A percentile compares a stretch with the other conserved stretches of the same genome.
phyloP scores from a whole-genome alignment of 768 basidiomycete genomes.

The Fistulinella prunicolor region DNA sequence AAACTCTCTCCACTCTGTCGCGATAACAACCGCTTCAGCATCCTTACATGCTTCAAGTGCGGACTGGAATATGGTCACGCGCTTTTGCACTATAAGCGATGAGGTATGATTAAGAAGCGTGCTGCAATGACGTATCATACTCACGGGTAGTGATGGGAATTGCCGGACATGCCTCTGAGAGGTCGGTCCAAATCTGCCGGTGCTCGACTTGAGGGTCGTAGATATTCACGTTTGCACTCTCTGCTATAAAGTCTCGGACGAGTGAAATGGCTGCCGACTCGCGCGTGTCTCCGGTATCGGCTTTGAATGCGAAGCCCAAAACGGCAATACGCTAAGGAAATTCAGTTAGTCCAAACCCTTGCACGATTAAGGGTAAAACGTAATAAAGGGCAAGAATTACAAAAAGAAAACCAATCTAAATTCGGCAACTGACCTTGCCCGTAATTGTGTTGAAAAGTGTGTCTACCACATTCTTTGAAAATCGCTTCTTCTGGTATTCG shows the following conservation, averaged over 20 bases:
- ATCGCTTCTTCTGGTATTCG: conserved; percentile 95
- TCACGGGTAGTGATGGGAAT: conserved; percentile 63
- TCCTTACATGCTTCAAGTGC: conserved; percentile 86
- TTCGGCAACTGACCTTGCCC: conserved; percentile 64
- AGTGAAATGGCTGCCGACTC: conserved; percentile 95
- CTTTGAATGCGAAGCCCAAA: conserved; percentile 98
- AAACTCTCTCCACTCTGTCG: conserved; percentile 99
- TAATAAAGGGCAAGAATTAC: background rate
- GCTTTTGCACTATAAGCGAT: conserved; percentile 68
- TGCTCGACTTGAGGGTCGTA: conserved; percentile 91
- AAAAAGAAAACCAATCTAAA: background rate
- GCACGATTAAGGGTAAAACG: background rate
- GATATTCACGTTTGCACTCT: conserved; percentile 81
- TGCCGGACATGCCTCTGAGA: conserved; percentile 64
- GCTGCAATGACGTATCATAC: background rate
- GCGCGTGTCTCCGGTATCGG: conserved; percentile 98
- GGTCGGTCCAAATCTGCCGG: conserved; percentile 84
- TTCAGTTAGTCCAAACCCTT: no score
- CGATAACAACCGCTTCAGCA: conserved; percentile 92
- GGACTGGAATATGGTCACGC: conserved; percentile 72
- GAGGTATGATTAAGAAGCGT: background rate
- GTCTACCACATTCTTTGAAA: conserved; percentile 95
- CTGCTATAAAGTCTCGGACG: conserved; percentile 88
- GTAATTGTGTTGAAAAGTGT: conserved; percentile 98
- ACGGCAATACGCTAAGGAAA: conserved; percentile 79